These are phyloP conservation scores for Polytrichum formosum DNA, from an alignment of 225 moss, liverwort and hornwort species.

Conservation along the genomic window DNA sequence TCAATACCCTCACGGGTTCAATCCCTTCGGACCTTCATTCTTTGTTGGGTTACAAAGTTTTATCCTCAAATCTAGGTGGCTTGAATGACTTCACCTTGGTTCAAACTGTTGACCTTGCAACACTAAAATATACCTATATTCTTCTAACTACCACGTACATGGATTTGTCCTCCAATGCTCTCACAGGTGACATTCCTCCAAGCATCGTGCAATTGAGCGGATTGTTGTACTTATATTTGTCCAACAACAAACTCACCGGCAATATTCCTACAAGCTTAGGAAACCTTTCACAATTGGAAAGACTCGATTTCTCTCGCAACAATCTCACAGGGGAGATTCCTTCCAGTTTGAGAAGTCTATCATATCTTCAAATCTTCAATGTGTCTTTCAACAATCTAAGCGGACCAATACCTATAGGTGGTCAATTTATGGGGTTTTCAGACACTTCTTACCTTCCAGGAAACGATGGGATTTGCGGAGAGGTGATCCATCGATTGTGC, in stretches of 20 bases:
- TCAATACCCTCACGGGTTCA: neutral
- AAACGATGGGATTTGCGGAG: constrained; percentile 6
- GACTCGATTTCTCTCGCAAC: neutral
- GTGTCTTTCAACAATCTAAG: constrained; percentile 15
- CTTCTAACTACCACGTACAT: neutral
- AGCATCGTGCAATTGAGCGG: too few species aligned
- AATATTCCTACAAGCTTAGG: neutral
- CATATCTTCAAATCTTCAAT: neutral
- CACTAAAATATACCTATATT: neutral
- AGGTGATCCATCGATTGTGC: neutral
- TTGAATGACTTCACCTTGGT: too few species aligned
- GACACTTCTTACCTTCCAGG: neutral
- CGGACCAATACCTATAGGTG: neutral
- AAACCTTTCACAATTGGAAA: neutral
- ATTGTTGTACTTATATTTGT: too few species aligned
- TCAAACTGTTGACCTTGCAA: too few species aligned
- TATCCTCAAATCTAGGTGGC: too few species aligned
- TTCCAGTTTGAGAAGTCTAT: neutral
- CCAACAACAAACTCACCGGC: neutral
- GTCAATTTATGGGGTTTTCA: neutral
- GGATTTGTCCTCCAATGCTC: constrained; percentile 6
- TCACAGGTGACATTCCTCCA: too few species aligned
- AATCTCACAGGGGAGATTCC: neutral
- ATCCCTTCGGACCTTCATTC: constrained; percentile 2
- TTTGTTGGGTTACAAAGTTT: constrained; percentile 2